phyloP scores from a whole-genome alignment of 441 rosid genomes.

The Isatis lusitanica region DNA sequence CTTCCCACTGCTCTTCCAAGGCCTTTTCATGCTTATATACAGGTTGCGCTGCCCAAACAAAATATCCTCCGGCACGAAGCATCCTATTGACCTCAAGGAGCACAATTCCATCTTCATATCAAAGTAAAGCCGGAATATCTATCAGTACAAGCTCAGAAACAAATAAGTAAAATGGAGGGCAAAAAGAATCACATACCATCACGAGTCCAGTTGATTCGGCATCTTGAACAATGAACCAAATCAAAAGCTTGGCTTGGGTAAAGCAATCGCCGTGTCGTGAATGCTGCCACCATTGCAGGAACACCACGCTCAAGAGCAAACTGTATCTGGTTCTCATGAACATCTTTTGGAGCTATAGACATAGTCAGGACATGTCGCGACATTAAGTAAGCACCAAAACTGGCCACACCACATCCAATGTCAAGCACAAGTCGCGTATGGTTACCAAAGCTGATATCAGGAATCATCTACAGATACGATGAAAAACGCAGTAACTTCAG shows the following conservation, averaged over 20 bases:
- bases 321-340: conserved; percentile 97
- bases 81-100: conserved; percentile 95
- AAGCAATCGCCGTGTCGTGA: conserved; percentile 69
- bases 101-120: conserved; percentile 83
- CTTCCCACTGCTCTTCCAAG: conserved; percentile 95
- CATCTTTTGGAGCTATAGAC: conserved; percentile 98
- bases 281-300: conserved; percentile 97
- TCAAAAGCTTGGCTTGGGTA: conserved; percentile 99
- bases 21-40: conserved; percentile 89
- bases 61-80: conserved; percentile 94
- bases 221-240: conserved; percentile 94
- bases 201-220: conserved; percentile 98
- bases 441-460: conserved; percentile 71
- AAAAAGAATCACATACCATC: conserved; percentile 60
- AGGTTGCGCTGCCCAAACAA: conserved; percentile 99
- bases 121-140: conserved; percentile 32
- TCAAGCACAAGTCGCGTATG: conserved; percentile 77
- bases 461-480: conserved; percentile 64
- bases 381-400: conserved; percentile 95
- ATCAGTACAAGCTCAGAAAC: conserved; percentile 8
- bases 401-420: conserved; percentile 97
- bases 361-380: conserved; percentile 69
- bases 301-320: conserved; percentile 99
- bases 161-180: background rate
- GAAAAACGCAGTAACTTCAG: conserved; percentile 24